Percentiles rank a stretch among this genome's conserved stretches.
Evolutionary conservation across 2,329 filamentous ascomycete species (phyloP).

Genomic region (Diaporthe vexans): DNA sequence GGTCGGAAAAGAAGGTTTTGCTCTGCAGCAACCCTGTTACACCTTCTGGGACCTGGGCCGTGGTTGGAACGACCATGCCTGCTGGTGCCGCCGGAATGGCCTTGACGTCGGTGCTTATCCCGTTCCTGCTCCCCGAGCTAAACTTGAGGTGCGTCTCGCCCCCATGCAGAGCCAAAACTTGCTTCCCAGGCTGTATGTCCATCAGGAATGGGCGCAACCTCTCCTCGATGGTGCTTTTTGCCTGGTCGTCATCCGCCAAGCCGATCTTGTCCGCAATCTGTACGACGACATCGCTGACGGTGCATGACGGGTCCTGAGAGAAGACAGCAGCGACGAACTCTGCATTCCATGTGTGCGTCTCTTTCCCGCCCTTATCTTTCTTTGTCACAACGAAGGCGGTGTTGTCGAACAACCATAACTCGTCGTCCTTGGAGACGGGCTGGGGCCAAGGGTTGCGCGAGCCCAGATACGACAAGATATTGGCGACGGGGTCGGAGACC

Average conservation of each 20-base stretch:
- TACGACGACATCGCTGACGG: constrained; percentile 77
- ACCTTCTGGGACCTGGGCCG: constrained; percentile 64
- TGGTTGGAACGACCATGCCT: constrained; percentile 61
- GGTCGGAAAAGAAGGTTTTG: constrained; percentile 80
- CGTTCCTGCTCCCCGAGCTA: constrained; percentile 79
- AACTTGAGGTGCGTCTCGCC: constrained; percentile 63
- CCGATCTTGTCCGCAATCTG: constrained; percentile 78
- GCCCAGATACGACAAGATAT: constrained; percentile 65
- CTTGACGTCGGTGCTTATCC: constrained; percentile 77
- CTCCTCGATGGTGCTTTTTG: constrained; percentile 71
- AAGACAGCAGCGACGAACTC: constrained; percentile 90
- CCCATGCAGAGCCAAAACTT: constrained; percentile 74
- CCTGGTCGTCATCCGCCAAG: constrained; percentile 71
- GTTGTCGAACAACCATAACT: constrained; percentile 92
- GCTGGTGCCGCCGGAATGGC: constrained; percentile 62
- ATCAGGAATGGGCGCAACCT: constrained; percentile 85
- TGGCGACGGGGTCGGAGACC: constrained; percentile 45
- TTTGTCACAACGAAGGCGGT: constrained; percentile 76
- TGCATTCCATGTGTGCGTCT: constrained; percentile 73
- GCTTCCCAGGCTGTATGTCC: constrained; percentile 78
- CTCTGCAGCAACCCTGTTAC: constrained; percentile 71
- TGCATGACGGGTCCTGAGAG: constrained; percentile 76
- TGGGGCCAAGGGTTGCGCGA: constrained; percentile 70
- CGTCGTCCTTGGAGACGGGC: constrained; percentile 74
- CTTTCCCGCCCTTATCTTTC: constrained; percentile 49